A percentile compares a stretch with the other conserved stretches of the same genome.
Conservation (phyloP, 2,329 filamentous ascomycete genomes). For the Emergomyces pasteurianus region DNA sequence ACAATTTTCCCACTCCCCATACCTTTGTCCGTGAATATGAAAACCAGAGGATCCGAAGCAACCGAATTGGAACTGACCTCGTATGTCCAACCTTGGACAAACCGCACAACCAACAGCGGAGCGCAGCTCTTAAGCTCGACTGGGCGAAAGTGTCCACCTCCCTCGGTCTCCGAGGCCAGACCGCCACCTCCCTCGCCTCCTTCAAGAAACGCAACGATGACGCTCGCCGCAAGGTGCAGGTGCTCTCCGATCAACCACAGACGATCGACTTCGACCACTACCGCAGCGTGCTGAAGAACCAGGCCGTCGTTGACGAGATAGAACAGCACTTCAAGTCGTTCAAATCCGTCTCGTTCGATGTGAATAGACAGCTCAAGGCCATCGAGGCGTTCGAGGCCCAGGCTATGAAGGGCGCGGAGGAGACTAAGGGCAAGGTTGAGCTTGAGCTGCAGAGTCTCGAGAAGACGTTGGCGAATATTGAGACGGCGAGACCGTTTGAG, state of each 20-base stretch:
- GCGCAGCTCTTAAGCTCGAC: constrained; percentile 98
- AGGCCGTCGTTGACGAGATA: constrained; percentile 88
- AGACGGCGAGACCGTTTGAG: constrained; percentile 88
- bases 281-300: constrained; percentile 89
- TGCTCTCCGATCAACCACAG: constrained; percentile 72
- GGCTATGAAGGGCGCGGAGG: constrained; percentile 91
- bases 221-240: constrained; percentile 81
- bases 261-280: constrained; percentile 89
- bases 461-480: constrained; percentile 93
- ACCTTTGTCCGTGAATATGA: not conserved
- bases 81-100: not conserved
- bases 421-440: constrained; percentile 93
- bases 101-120: constrained; percentile 52
- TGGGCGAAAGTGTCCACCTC: constrained; percentile 91
- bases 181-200: constrained; percentile 74
- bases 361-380: constrained; percentile 87
- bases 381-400: constrained; percentile 97
- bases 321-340: constrained; percentile 89
- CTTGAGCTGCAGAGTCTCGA: constrained; percentile 86
- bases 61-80: not conserved
- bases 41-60: not conserved
- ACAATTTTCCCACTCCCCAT: not conserved
- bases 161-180: constrained; percentile 92
- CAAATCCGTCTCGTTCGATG: constrained; percentile 88
- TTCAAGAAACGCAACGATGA: constrained; percentile 99